Evolutionary conservation across 2,329 filamentous ascomycete species (phyloP), one percentile per base, ranked within the genome.

Genomic region (Colletotrichum destructivum): DNA sequence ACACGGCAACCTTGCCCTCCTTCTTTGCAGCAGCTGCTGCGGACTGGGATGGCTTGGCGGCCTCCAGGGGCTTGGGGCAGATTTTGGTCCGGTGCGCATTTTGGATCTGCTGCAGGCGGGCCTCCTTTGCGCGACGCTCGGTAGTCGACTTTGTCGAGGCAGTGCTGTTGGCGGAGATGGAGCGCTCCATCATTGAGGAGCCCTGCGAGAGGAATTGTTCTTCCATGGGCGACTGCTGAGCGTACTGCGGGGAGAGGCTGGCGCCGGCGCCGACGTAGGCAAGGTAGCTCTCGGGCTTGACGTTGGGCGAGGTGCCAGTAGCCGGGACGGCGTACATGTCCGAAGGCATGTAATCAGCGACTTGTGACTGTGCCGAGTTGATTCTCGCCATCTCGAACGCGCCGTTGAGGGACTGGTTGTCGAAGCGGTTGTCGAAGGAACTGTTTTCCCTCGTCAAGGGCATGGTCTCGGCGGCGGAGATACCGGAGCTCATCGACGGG

Each of bases 71-170:
- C 75, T 87, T 89, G 0, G 88, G 87, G 31, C 83, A 82, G 15
- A 89, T 79, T 3, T 77, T 75, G 18, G 80, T 81, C 8, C 78
- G 79, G 49, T 76, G 77, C 62, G 82, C 83, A 35, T 85, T 85
- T 52, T 83, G 79, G 21, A 85, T 82, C 60, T 88, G 85, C 23
- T 84, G 83, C 51, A 81, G 80, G 3, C 85, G 81, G 0, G 87
- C 83, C 62, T 87, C 84, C 75, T 85, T 88, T 38, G 83, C 83
- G 13, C 88, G 86, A 11, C 80, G 79, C 46, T 84, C 84, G 1
- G 86, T 77, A 1, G 76, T 78, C 5, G 87, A 88, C 4, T 79
- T 79, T 2, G 75, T 85, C 1, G 87, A 89, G 74, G 79, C 83
- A 65, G 77, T 79, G 75, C 86, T 88, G 49, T 79, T 79, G 70